Percentiles rank a stretch among this genome's conserved stretches.
Evolutionary conservation across 2,329 filamentous ascomycete genomes (phyloP).

Genomic region (Penicillium sp.): DNA sequence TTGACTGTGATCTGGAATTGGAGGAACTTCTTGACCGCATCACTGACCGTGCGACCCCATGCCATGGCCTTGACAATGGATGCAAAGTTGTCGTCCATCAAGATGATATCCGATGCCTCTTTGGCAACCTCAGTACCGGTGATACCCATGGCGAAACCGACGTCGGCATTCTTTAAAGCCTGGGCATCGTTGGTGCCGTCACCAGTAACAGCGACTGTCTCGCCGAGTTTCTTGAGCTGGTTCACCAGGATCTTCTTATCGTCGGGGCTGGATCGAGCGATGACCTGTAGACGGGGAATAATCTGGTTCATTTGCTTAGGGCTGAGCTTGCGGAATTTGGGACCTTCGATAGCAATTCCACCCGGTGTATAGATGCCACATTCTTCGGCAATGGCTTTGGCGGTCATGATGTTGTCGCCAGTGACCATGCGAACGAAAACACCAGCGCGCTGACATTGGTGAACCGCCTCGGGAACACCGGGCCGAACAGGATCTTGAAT

Average conservation of each 20-base stretch:
- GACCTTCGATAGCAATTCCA: slow-evolving; percentile 70
- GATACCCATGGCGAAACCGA: slow-evolving; percentile 82
- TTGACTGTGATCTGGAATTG: slow-evolving; percentile 53
- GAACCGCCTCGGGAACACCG: slow-evolving; percentile 68
- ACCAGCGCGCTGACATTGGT: slow-evolving; percentile 66
- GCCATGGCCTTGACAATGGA: slow-evolving; percentile 80
- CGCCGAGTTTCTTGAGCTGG: slow-evolving; percentile 63
- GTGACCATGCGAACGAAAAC: slow-evolving; percentile 82
- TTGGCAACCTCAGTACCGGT: slow-evolving; percentile 78
- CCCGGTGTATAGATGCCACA: slow-evolving; percentile 66
- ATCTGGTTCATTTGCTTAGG: slow-evolving; percentile 60
- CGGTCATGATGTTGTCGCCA: slow-evolving; percentile 73
- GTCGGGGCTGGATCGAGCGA: slow-evolving; percentile 68
- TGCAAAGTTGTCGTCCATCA: slow-evolving; percentile 83
- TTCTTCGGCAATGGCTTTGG: slow-evolving; percentile 70
- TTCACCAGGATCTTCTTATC: slow-evolving; percentile 70
- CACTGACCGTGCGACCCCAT: slow-evolving; percentile 73
- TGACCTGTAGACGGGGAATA: slow-evolving; percentile 63
- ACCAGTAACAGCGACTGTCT: slow-evolving; percentile 76
- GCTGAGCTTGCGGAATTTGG: slow-evolving; percentile 67
- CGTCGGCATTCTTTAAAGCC: slow-evolving; percentile 72
- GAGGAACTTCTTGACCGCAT: slow-evolving; percentile 70
- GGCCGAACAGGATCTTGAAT: slow-evolving; percentile 75
- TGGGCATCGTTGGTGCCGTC: slow-evolving; percentile 81
- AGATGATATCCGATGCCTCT: slow-evolving; percentile 75